Base-by-base conservation (phyloP, 768 basidiomycete species). In the Podaxis sp. region DNA sequence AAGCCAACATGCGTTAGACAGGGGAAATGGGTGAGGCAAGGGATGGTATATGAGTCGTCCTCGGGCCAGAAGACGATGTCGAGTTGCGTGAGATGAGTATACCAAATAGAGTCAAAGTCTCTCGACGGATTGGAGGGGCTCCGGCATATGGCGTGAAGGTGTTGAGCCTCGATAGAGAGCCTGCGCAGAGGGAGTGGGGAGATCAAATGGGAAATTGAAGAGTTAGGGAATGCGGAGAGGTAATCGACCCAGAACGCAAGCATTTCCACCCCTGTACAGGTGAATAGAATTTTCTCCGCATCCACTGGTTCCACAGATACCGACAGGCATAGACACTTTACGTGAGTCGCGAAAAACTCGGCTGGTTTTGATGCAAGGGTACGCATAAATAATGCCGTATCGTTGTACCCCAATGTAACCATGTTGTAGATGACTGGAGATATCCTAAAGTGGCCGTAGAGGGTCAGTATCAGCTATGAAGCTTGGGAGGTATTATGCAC, bases 231-330 rank as follows among this genome's bases (percentile, higher is more conserved):
- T 60, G 66, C 61, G 36, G 64, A 63, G 40, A 74, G 62, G 58
- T 72, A 74, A 53, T 77, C 73, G 33, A 77, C 72, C 78, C 78
- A 79, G 51, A 77, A 75, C 6, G 76, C 77, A 24, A 81, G 70
- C 51, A 73, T 73, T 38, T 69, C 66, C 49, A 77, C 73, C 17
- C 77, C 75, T 2, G 71, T 76, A 67, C 80, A 81, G 19, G 71
- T 69, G 15, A 65, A 63, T 13, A 80, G 68, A 49, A 80, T 74
- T n/a, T 61, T 67, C 44, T 65, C 67, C 15, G 76, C 74, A 57
- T 74, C 64, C n/a, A 39, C 28, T 33, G 69, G 65, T n/a, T 60
- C 57, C 40, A 78, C 73, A 13, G 72, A 72, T 2, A 72, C 70
- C 3, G 77, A 74, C 60, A 81, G 62, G 64, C 79, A 80, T 6